Conservation (phyloP, 2,329 filamentous ascomycete species). For the Aspergillus caelatus region DNA sequence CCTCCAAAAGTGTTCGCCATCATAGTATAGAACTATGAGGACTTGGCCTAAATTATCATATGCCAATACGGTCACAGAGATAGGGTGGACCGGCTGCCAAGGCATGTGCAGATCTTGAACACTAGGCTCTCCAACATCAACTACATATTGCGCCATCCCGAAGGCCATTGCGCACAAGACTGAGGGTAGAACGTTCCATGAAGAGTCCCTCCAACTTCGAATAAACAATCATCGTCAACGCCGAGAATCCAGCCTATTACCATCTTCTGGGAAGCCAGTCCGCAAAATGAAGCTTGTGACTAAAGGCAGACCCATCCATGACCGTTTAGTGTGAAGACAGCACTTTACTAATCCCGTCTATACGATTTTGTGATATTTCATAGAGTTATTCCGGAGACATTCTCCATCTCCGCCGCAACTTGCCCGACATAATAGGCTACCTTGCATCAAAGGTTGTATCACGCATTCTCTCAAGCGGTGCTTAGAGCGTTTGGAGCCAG, state of each 20-base stretch:
- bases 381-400: too few species aligned
- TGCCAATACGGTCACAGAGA: neutral
- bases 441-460: too few species aligned
- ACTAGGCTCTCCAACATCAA: neutral
- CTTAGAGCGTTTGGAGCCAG: too few species aligned
- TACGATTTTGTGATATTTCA: fast-evolving
- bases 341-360: too few species aligned
- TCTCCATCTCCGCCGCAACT: fast-evolving
- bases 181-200: neutral
- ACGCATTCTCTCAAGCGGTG: too few species aligned
- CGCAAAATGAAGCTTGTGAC: too few species aligned
- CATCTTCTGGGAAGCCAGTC: neutral
- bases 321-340: too few species aligned
- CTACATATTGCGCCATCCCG: neutral
- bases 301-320: too few species aligned
- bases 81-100: too few species aligned
- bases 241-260: neutral
- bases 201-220: neutral
- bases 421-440: too few species aligned
- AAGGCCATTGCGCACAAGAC: neutral
- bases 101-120: neutral
- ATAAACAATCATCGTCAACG: neutral
- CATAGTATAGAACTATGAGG: too few species aligned
- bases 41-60: too few species aligned
- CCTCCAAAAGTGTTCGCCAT: neutral